Percentiles rank a stretch among this genome's conserved stretches.
Evolutionary conservation across 1,139 yeast species (phyloP).

Genomic region (Magnusiomyces suaveolens): DNA sequence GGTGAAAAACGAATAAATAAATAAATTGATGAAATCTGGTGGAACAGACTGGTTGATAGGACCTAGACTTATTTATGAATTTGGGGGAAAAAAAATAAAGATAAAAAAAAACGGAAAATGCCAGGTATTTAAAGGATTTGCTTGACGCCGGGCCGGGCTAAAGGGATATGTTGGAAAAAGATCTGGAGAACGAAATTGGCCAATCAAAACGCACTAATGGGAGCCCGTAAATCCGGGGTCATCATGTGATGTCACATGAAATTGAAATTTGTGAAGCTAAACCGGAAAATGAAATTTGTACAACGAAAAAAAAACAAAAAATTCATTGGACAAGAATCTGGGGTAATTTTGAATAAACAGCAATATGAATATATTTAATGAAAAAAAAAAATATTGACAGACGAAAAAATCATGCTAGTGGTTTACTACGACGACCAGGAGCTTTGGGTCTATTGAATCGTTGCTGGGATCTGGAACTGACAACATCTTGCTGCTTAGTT

Average conservation of each 20-base stretch:
- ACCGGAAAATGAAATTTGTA: too few species aligned
- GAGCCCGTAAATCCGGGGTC: neutral
- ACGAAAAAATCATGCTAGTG: neutral
- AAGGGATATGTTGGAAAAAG: neutral
- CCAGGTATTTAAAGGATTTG: neutral
- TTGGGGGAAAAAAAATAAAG: too few species aligned
- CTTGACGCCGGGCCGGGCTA: neutral
- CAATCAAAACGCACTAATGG: neutral
- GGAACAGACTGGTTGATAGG: neutral
- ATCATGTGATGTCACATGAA: neutral
- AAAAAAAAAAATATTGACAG: neutral
- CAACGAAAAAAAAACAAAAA: too few species aligned
- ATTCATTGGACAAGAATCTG: neutral
- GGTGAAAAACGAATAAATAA: neutral
- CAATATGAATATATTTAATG: neutral
- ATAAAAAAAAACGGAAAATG: neutral
- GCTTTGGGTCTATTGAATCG: constrained; percentile 31
- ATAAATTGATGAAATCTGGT: neutral
- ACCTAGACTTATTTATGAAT: too few species aligned
- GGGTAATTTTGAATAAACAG: neutral
- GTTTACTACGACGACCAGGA: constrained; percentile 25
- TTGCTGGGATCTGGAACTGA: constrained; percentile 11
- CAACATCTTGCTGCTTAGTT: constrained; percentile 15
- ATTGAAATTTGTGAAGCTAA: too few species aligned
- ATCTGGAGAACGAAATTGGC: neutral